These are phyloP conservation scores for Rutstroemia sp. DNA, from an alignment of 2,329 filamentous ascomycete species.

Conservation along the genomic window DNA sequence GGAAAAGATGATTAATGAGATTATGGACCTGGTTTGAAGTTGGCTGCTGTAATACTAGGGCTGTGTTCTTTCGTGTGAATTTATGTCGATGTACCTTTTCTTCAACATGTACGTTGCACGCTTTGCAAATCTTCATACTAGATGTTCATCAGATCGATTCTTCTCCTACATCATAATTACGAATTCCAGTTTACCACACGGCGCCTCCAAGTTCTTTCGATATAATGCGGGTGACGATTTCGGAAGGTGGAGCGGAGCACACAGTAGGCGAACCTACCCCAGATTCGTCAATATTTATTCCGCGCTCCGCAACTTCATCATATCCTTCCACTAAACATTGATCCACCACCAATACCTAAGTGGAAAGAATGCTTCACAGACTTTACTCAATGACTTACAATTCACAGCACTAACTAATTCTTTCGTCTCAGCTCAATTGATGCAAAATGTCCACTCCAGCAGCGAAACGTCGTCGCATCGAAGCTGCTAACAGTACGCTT, in stretches of 20 bases:
- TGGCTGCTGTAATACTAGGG: no score
- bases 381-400: slow-evolving; percentile 21
- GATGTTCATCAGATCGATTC: no score
- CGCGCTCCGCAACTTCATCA: background rate
- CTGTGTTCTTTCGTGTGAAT: no score
- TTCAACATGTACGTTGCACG: no score
- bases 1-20: background rate
- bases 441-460: slow-evolving; percentile 41
- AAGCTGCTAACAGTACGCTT: slow-evolving; percentile 49
- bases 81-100: no score
- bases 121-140: no score
- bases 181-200: no score
- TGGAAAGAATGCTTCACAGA: slow-evolving; percentile 13
- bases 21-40: no score
- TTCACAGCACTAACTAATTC: slow-evolving; percentile 22
- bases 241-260: no score
- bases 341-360: background rate
- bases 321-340: background rate
- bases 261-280: background rate
- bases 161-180: no score
- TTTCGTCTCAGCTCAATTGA: background rate
- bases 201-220: background rate
- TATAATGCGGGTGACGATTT: no score
- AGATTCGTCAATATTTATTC: background rate
- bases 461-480: slow-evolving; percentile 56